Conservation (phyloP, 208 protist genomes). For the Phytomonas francai region DNA sequence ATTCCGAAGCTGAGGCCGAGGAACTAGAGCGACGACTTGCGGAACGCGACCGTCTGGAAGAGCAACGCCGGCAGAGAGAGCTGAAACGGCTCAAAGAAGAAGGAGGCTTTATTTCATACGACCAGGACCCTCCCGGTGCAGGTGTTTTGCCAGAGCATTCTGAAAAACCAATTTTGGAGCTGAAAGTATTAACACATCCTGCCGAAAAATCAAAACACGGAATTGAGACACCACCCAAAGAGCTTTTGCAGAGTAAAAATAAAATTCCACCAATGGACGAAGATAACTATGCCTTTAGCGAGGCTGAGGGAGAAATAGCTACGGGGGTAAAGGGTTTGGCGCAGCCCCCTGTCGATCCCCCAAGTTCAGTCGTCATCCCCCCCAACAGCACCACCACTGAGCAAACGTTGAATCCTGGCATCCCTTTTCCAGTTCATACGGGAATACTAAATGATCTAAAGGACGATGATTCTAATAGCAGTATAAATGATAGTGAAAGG, state of each 20-base stretch:
- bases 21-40: not conserved
- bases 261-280: not conserved
- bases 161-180: not conserved
- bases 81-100: constrained; percentile 5
- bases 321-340: not conserved
- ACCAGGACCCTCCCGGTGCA: not conserved
- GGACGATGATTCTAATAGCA: not conserved
- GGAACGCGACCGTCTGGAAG: constrained; percentile 5
- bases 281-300: not conserved
- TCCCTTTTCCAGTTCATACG: not conserved
- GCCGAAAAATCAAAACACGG: not conserved
- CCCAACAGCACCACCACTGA: not conserved
- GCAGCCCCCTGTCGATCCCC: not conserved
- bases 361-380: not conserved
- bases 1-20: not conserved
- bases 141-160: not conserved
- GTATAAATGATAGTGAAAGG: not conserved
- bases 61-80: constrained; percentile 2
- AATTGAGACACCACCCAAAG: not conserved
- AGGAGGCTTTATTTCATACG: constrained; percentile 9
- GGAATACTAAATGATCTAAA: not conserved
- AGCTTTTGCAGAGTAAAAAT: not conserved
- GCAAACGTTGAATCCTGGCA: not conserved
- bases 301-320: not conserved
- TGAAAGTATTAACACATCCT: not conserved